Percentiles rank a stretch among this genome's conserved stretches.
These are phyloP conservation scores for Groenewaldozyma auringiensis DNA, from an alignment of 1,139 yeast genomes.

Conservation along the genomic window DNA sequence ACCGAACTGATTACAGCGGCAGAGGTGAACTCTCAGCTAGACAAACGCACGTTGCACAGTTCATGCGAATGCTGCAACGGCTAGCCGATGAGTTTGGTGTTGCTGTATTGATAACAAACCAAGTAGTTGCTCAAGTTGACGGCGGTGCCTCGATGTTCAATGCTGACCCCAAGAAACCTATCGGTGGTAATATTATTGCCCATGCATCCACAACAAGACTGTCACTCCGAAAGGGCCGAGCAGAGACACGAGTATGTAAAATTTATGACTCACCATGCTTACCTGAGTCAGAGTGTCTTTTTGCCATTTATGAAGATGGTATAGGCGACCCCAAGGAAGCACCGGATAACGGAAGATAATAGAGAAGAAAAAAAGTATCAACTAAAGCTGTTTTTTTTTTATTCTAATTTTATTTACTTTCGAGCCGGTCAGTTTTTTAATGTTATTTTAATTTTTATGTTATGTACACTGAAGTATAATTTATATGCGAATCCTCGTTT, in stretches of 20 bases:
- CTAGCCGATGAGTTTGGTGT: constrained; percentile 97
- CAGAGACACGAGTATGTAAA: constrained; percentile 87
- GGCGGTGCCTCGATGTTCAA: constrained; percentile 77
- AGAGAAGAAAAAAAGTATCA: constrained; percentile 7
- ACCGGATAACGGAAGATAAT: constrained; percentile 31
- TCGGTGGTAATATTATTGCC: constrained; percentile 97
- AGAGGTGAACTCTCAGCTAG: constrained; percentile 95
- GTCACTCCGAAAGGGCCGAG: constrained; percentile 83
- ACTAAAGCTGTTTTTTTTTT: not conserved
- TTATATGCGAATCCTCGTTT: not conserved
- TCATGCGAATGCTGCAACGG: constrained; percentile 83
- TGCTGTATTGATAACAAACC: constrained; percentile 97
- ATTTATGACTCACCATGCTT: constrained; percentile 92
- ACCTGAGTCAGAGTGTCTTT: constrained; percentile 91
- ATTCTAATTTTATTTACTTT: not conserved
- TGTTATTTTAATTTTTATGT: not conserved
- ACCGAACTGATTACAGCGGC: constrained; percentile 92
- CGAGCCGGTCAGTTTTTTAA: not conserved
- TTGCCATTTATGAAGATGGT: constrained; percentile 95
- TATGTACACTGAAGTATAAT: not conserved
- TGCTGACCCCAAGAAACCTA: constrained; percentile 98
- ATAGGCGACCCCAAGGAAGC: constrained; percentile 90
- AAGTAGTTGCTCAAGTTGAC: constrained; percentile 97
- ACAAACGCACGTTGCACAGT: constrained; percentile 89
- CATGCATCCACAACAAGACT: constrained; percentile 93